Conservation (phyloP, 169 alveolate species). For the Plasmodium vivax region DNA sequence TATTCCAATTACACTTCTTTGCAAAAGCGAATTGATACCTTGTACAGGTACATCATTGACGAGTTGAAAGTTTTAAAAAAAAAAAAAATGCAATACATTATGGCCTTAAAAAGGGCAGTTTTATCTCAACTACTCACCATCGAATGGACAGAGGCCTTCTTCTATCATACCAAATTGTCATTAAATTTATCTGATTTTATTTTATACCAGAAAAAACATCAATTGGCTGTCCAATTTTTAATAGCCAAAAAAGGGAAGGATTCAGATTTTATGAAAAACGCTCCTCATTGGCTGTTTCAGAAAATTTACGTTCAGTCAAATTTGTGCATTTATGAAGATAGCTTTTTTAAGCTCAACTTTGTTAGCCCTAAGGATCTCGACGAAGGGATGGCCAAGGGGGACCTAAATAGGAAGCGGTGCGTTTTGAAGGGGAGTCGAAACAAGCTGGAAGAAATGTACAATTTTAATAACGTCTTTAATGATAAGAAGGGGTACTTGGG, state of each 20-base stretch:
- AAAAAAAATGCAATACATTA: constrained; percentile 83
- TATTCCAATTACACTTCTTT: constrained; percentile 87
- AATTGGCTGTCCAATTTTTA: constrained; percentile 31
- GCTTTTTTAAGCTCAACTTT: constrained; percentile 20
- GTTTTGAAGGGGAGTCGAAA: neutral
- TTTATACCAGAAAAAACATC: constrained; percentile 58
- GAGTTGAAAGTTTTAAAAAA: constrained; percentile 83
- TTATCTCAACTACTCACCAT: constrained; percentile 86
- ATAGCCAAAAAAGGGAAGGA: neutral
- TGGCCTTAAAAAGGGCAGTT: constrained; percentile 88
- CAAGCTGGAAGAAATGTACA: constrained; percentile 8
- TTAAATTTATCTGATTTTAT: constrained; percentile 47
- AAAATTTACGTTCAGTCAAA: constrained; percentile 29
- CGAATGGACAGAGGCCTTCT: constrained; percentile 90
- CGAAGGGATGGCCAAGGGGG: neutral
- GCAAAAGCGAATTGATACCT: constrained; percentile 86
- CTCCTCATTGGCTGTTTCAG: constrained; percentile 55
- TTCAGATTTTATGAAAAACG: constrained; percentile 25
- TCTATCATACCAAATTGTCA: constrained; percentile 53
- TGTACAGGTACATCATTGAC: constrained; percentile 81
- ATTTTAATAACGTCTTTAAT: constrained; percentile 27
- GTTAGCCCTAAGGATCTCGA: neutral
- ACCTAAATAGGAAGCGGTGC: neutral
- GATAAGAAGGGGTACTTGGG: constrained; percentile 14
- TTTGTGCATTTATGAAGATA: constrained; percentile 47